Evolutionary conservation across 148 eudicot species (phyloP), one percentile per base, ranked within the genome.

Genomic region (Talinum fruticosum): DNA sequence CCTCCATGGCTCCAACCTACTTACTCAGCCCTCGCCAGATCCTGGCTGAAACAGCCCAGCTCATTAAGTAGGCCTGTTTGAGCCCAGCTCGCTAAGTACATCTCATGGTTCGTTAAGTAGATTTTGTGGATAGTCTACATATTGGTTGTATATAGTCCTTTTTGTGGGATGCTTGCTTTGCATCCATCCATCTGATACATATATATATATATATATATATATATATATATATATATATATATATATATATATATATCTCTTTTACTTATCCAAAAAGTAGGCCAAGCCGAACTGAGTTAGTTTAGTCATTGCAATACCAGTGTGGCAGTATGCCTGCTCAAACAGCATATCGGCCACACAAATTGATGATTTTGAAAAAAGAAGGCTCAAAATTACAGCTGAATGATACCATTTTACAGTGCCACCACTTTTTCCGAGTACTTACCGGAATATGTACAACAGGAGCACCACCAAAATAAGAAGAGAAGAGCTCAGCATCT

Each of bases 401-500:
- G 41, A 59, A 76, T 34, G 24, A 30, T 37, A 81, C 44, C n/a
- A n/a, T 6, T 4, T 19, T 19, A 51, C 57, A 57, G 28, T 23
- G 37, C 70, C 41, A 79, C 29, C 38, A 47, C 57, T 36, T 62
- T 37, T 37, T 49, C 72, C 28, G 21, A 45, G 28, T 37, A 44
- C 92, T 89, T 86, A 95, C 99, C 72, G 93, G 97, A 71, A 95
- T 90, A 26, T 87, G 89, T 76, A 95, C 79, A 78, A 83, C 30
- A 44, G 94, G 97, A 69, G 93, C 97, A 74, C 95, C 92, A 77
- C 89, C 85, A 78, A 96, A 96, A 85, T 91, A 96, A 78, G 93
- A 89, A 41, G 97, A 91, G 88, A 96, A 96, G 76, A 93, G 92
- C 73, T 91, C 91, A 59, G 97, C 94, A 85, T 96, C 99, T 85